Evolutionary conservation across 305 asterid genomes (phyloP), one percentile per base, ranked within the genome.

Genomic region (Coffea humblotiana): DNA sequence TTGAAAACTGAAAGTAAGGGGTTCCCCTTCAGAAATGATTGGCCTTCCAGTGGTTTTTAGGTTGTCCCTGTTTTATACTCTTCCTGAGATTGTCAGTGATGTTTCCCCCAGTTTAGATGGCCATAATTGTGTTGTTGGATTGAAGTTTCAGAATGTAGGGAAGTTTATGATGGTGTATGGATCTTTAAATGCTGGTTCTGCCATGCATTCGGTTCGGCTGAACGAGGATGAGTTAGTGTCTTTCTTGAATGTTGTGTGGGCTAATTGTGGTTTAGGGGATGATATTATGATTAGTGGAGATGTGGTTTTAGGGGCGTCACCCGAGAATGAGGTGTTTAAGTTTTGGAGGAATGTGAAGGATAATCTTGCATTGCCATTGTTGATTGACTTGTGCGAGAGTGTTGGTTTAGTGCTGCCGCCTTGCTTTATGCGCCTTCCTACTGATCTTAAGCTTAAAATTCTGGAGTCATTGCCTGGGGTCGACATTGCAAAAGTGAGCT

Each of bases 271-370:
- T 16, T 68, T 77, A 12, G 40, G 67, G 15, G 95, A 87, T 70
- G 85, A 77, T 71, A 51, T 83, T 5, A 52, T 45, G 32, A 32
- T 68, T 18, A 78, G 79, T 12, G 66, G 56, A 71, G 92, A 85
- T 40, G 81, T 77, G 61, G 51, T 72, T 23, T 74, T 79, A 4
- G 74, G 74, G 37, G 79, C 85, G 0, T 78, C 88, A 1, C 92
- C 92, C 0, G 94, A 89, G 86, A 90, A 85, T 81, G 95, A 91
- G 85, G 93, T 92, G 70, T 90, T 90, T 66, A 77, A 83, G 71
- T 92, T 96, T 68, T 96, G 99, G 99, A 93, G 92, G 81, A 82
- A 12, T 0, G 91, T 92, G 51, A 96, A 94, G 85, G 99, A 96
- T 66, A 83, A 81, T 60, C 89, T 96, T 16, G 95, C 89, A 11